A percentile compares a stretch with the other conserved stretches of the same genome.
Conservation (phyloP, 1,284 basidiomycete genomes). For the Xerocomus nothofagi region DNA sequence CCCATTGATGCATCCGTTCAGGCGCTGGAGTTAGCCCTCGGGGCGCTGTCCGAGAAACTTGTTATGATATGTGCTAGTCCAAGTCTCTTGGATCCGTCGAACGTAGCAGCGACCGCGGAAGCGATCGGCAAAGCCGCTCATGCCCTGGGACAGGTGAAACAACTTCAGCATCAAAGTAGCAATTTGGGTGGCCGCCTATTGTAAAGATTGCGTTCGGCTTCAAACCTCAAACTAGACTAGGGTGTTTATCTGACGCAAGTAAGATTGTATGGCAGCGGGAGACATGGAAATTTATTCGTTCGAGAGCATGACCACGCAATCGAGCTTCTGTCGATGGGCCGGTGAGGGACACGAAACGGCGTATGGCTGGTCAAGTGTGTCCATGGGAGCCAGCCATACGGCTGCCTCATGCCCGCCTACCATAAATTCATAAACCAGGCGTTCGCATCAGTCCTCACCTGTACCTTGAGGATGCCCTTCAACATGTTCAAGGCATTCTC, state of each 20-base stretch:
- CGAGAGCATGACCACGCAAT: not conserved
- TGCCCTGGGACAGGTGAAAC: slow-evolving; percentile 59
- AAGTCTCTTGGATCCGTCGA: slow-evolving; percentile 44
- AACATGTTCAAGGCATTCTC: slow-evolving; percentile 40
- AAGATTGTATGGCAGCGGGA: not conserved
- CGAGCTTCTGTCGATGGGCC: not conserved
- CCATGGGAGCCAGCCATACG: slow-evolving; percentile 16
- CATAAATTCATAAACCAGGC: slow-evolving; percentile 31
- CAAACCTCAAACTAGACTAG: not conserved
- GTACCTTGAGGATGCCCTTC: slow-evolving; percentile 36
- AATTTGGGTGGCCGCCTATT: slow-evolving; percentile 2
- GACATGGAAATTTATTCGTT: not conserved
- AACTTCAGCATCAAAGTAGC: slow-evolving; percentile 45
- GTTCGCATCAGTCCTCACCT: slow-evolving; percentile 14
- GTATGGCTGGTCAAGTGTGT: slow-evolving; percentile 1
- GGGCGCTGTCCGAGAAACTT: slow-evolving; percentile 53
- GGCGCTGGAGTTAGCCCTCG: slow-evolving; percentile 56
- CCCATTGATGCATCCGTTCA: slow-evolving; percentile 39
- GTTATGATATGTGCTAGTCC: slow-evolving; percentile 42
- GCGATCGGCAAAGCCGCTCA: slow-evolving; percentile 65
- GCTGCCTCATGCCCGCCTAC: slow-evolving; percentile 31
- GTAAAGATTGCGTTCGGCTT: not conserved
- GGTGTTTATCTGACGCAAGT: slow-evolving; percentile 1
- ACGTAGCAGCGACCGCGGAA: slow-evolving; percentile 64
- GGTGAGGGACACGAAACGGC: slow-evolving; percentile 8